Base-by-base conservation (phyloP, 148 eudicot species). In the Fallopia convolvulus region DNA sequence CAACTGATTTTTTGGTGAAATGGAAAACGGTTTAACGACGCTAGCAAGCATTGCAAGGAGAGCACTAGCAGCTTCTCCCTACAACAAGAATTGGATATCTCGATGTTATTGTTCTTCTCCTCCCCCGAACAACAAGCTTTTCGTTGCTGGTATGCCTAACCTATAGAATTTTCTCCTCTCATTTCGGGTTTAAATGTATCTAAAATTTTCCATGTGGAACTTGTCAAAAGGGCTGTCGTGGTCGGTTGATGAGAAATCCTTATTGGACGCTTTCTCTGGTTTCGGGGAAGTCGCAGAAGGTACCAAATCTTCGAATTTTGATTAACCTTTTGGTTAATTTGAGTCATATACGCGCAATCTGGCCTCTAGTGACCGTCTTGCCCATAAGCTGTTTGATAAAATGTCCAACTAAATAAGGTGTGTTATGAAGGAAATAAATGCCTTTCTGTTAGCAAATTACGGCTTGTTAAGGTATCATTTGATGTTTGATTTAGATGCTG, bases 271-370 rank as follows among this genome's bases (percentile, higher is more conserved):
- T 52, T 92, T 92, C 74, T 85, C 91, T 52, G 75, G 84, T 77
- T 92, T 84, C 44, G 94, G 94, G 48, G 90, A 90, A 77, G 91
- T 92, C 55, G 82, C 91, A 18, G 94, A 92, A 90, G 90, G 90
- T 88, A 70, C 53, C 9, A 36, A 13, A 21, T 49, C 56, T 40
- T 58, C 30, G 8, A 30, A 52, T 6, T 39, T 13, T 42, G 3
- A 21, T 47, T 18, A 6, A 30, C 12, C 66, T 23, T 55, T 52
- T 70, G 20, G 46, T 75, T 75, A 7, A 33, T 75, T 75, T 75
- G 26, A 50, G 66, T 39, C 41, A 3, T 11, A 4, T 66, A 39
- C 8, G 10, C 26, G 36, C 52, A 40, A 17, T 56, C 44, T 7
- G 50, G 6, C 49, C 49, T 76, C 63, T 58, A 11, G 26, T 36